Evolutionary conservation across 495 filamentous ascomycete genomes (phyloP).

Genomic region (Oleoguttula mirabilis): DNA sequence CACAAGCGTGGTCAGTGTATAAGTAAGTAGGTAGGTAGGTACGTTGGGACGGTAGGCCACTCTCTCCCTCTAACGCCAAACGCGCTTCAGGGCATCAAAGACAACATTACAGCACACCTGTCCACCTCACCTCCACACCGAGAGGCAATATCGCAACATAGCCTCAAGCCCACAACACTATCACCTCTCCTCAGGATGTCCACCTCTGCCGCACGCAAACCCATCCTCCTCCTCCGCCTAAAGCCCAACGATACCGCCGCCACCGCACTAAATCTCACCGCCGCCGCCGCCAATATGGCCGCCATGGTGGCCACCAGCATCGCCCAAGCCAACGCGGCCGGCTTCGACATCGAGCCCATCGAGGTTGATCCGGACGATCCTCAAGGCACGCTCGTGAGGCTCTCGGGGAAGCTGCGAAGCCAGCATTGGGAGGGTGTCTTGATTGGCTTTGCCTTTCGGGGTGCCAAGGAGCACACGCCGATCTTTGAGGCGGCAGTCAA

Average conservation of each 20-base stretch:
- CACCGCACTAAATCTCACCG: background rate
- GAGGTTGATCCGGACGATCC: conserved; percentile 6
- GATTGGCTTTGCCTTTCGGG: conserved; percentile 6
- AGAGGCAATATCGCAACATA: no score
- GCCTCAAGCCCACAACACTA: no score
- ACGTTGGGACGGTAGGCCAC: no score
- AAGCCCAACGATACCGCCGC: background rate
- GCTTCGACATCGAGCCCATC: conserved; percentile 5
- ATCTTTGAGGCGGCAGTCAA: conserved; percentile 10
- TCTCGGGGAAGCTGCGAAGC: conserved; percentile 1
- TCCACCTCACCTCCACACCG: no score
- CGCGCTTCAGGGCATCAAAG: no score
- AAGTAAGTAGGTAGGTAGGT: no score
- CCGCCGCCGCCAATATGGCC: conserved; percentile 1
- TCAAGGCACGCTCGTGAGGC: conserved; percentile 1
- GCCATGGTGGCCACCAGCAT: background rate
- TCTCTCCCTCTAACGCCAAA: no score
- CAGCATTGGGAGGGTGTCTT: conserved; percentile 5
- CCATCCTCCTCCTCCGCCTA: conserved; percentile 5
- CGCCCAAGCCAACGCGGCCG: conserved; percentile 5
- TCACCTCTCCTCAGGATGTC: background rate
- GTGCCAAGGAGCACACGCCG: conserved; percentile 4
- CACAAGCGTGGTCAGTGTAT: no score
- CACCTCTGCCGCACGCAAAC: background rate
- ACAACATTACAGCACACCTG: no score